phyloP scores from a whole-genome alignment of 345 rosid species.

The Salix viminalis region DNA sequence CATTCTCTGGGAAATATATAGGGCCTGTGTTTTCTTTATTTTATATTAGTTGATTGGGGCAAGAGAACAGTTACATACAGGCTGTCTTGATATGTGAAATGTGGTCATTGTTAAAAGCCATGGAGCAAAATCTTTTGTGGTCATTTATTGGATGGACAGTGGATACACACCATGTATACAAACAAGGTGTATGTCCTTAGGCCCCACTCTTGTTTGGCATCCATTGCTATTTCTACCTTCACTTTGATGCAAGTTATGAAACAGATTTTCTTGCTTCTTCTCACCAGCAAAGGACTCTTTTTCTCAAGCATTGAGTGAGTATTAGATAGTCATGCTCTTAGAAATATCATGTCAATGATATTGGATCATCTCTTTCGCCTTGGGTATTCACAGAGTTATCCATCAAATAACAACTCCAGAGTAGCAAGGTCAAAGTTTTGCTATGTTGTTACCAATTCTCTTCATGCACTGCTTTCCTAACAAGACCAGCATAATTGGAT shows the following conservation, averaged over 20 bases:
- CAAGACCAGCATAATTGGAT: background rate
- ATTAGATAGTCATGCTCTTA: too few relatives aligned
- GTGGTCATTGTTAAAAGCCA: background rate
- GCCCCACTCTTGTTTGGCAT: background rate
- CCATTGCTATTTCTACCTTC: background rate
- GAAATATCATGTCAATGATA: background rate
- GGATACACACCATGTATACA: too few relatives aligned
- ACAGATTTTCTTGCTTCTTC: background rate
- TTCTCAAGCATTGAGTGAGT: background rate
- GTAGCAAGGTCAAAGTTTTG: background rate
- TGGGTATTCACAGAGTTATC: background rate
- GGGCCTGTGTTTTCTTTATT: background rate
- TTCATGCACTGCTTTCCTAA: background rate
- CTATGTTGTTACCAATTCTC: background rate
- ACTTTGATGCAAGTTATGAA: background rate
- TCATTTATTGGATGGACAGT: background rate
- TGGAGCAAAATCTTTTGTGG: background rate
- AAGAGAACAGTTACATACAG: background rate
- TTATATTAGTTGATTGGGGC: background rate
- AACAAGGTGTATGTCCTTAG: background rate
- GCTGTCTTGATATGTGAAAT: background rate
- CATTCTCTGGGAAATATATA: background rate
- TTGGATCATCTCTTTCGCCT: background rate
- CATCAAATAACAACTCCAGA: background rate
- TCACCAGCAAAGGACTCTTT: background rate